Percentiles rank a stretch among this genome's conserved stretches.
phyloP scores from a whole-genome alignment of 345 rosid species.

The Arabidopsis suecica region DNA sequence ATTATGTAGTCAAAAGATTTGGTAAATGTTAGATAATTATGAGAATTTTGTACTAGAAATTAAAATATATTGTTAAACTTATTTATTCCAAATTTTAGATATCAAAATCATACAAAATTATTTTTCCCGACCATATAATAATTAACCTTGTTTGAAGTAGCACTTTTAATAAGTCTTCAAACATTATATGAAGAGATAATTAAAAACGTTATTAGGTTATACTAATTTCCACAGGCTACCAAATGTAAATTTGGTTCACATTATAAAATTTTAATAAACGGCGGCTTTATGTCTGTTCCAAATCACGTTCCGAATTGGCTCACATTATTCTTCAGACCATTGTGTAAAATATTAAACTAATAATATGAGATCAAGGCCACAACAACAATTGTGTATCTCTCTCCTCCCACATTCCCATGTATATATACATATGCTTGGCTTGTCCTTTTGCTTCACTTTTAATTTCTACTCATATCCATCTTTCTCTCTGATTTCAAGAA shows the following conservation, averaged over 20 bases:
- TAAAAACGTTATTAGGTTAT: not conserved
- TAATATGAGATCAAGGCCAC: constrained; percentile 23
- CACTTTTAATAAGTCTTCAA: not conserved
- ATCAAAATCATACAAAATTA: not conserved
- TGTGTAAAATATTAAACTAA: not conserved
- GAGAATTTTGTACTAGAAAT: not conserved
- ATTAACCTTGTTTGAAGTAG: not conserved
- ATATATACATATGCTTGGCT: constrained; percentile 44
- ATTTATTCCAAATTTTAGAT: not conserved
- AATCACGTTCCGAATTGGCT: constrained; percentile 43
- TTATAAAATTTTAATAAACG: constrained; percentile 32
- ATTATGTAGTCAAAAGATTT: not conserved
- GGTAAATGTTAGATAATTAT: not conserved
- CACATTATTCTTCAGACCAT: constrained; percentile 29
- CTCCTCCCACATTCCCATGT: constrained; percentile 28
- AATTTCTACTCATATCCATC: constrained; percentile 18
- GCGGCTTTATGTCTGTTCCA: constrained; percentile 45
- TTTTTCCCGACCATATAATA: not conserved
- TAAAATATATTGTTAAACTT: not conserved
- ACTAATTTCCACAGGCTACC: not conserved
- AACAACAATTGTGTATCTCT: constrained; percentile 9
- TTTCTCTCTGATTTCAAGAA: constrained; percentile 33
- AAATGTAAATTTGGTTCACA: not conserved
- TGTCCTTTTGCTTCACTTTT: constrained; percentile 39
- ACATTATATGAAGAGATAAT: not conserved